A percentile compares a stretch with the other conserved stretches of the same genome.
phyloP scores from a whole-genome alignment of 768 basidiomycete species.

The Inosperma sp. region DNA sequence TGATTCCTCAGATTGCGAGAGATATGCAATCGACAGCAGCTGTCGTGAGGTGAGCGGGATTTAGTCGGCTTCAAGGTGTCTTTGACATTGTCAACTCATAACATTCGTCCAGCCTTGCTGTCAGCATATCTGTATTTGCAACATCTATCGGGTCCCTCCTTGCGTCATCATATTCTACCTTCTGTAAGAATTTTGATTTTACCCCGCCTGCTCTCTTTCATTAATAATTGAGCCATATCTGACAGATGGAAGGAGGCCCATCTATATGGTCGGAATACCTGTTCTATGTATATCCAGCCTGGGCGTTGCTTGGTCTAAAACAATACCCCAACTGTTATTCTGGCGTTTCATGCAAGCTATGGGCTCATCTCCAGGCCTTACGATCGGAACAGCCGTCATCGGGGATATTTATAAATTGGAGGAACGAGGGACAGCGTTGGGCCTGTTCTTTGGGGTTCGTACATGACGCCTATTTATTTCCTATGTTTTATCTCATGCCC shows the following conservation, averaged over 20 bases:
- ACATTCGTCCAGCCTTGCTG: conserved; percentile 26
- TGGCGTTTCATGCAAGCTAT: conserved; percentile 65
- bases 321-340: conserved; percentile 45
- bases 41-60: conserved; percentile 47
- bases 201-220: not conserved
- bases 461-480: not conserved
- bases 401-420: conserved; percentile 66
- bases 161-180: conserved; percentile 36
- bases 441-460: conserved; percentile 50
- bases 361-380: conserved; percentile 53
- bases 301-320: conserved; percentile 48
- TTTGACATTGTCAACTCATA: not conserved
- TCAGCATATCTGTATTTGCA: conserved; percentile 34
- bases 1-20: conserved; percentile 65
- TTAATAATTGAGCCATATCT: not conserved
- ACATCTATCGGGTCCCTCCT: conserved; percentile 30
- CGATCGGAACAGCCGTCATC: conserved; percentile 56
- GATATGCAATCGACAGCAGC: conserved; percentile 56
- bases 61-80: not conserved
- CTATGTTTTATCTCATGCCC: not conserved
- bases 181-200: conserved; percentile 26
- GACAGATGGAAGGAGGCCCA: conserved; percentile 58
- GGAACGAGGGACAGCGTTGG: conserved; percentile 56
- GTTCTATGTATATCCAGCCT: conserved; percentile 55
- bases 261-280: conserved; percentile 59